Conservation (phyloP, 192 early-diverging fungal genomes). For the Powellomyces hirtus region DNA sequence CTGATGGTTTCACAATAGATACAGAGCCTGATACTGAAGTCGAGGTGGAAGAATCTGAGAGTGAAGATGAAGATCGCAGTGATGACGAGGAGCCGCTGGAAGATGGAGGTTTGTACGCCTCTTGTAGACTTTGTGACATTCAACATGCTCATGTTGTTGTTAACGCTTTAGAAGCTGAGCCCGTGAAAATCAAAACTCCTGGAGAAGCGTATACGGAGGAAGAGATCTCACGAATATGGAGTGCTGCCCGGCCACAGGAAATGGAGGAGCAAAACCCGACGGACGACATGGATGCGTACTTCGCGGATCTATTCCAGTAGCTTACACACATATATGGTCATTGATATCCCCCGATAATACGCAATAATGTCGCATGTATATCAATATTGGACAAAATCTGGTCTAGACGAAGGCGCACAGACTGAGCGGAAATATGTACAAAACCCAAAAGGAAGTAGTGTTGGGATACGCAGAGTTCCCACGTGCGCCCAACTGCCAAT, state of each 20-base stretch:
- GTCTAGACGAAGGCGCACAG: too few relatives aligned
- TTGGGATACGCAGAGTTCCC: too few relatives aligned
- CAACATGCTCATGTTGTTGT: neutral
- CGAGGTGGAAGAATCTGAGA: neutral
- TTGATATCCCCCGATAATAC: too few relatives aligned
- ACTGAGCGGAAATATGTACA: too few relatives aligned
- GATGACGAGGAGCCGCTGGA: neutral
- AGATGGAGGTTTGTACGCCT: neutral
- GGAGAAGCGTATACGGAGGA: conserved; percentile 19
- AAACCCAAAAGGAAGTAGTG: too few relatives aligned
- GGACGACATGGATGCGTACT: conserved; percentile 68
- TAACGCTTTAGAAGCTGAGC: conserved; percentile 25
- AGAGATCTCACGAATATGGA: conserved; percentile 33
- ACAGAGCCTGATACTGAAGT: neutral
- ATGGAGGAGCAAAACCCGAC: conserved; percentile 31
- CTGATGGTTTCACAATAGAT: conserved; percentile 6
- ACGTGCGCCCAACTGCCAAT: too few relatives aligned
- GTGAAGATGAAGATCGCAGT: neutral
- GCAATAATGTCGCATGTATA: too few relatives aligned
- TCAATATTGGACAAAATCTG: too few relatives aligned
- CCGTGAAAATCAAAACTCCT: neutral
- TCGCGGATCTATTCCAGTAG: conserved; percentile 59
- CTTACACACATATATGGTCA: too few relatives aligned
- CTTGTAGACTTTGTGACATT: neutral
- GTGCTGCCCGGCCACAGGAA: conserved; percentile 25